Evolutionary conservation across 2,329 filamentous ascomycete genomes (phyloP).

Genomic region (Periconia macrospinosa): DNA sequence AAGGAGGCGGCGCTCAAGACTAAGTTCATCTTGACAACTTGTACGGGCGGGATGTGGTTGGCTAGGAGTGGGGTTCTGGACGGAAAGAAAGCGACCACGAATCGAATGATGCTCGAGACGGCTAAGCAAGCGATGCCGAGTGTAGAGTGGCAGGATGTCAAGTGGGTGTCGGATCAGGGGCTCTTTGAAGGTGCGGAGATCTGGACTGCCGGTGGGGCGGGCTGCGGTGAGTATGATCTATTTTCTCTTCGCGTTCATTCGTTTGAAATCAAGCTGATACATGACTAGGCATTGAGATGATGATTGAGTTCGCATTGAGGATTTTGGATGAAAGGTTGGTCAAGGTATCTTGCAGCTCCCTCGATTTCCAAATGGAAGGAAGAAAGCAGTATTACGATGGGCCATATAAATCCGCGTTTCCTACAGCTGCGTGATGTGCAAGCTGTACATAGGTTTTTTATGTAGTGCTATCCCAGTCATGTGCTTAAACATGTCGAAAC

Average conservation of each 20-base stretch:
- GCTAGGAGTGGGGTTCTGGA: constrained; percentile 41
- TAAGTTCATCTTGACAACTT: constrained; percentile 43
- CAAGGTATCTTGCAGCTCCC: constrained; percentile 8
- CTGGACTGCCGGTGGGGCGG: constrained; percentile 45
- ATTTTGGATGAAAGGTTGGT: constrained; percentile 19
- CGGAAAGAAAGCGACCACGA: constrained; percentile 46
- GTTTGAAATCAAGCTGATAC: constrained; percentile 4
- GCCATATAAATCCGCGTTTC: not conserved
- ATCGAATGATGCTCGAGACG: constrained; percentile 30
- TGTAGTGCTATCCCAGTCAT: not conserved
- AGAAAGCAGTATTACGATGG: constrained; percentile 11
- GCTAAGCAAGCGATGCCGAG: constrained; percentile 35
- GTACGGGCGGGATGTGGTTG: constrained; percentile 45
- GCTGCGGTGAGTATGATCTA: constrained; percentile 31
- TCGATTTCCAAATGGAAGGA: constrained; percentile 19
- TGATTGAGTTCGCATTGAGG: constrained; percentile 18
- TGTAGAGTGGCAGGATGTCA: constrained; percentile 43
- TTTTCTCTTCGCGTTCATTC: not conserved
- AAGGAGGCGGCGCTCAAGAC: constrained; percentile 41
- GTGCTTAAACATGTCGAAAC: too few relatives aligned
- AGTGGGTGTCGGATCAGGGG: constrained; percentile 42
- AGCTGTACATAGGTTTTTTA: too few relatives aligned
- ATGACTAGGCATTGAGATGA: constrained; percentile 21
- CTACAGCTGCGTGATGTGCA: too few relatives aligned
- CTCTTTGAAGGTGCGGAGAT: constrained; percentile 37